Percentiles rank a stretch among this genome's conserved stretches.
These are phyloP conservation scores for Cordyceps tenuipes DNA, from an alignment of 2,329 filamentous ascomycete genomes.

Conservation along the genomic window DNA sequence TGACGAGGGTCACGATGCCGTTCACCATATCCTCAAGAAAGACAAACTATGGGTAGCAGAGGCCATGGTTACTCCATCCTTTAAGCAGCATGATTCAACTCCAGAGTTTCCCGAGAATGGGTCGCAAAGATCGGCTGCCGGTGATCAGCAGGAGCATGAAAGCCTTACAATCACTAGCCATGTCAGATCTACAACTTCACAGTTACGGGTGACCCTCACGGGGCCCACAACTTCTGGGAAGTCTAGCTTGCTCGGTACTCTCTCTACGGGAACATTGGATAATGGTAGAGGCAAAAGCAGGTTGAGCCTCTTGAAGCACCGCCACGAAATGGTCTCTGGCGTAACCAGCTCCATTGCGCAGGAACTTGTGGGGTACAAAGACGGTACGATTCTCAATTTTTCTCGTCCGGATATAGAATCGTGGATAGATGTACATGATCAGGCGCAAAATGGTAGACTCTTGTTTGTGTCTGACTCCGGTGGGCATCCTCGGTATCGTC, in stretches of 20 bases:
- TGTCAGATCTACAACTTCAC: constrained; percentile 52
- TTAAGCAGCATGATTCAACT: constrained; percentile 30
- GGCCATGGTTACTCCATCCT: constrained; percentile 72
- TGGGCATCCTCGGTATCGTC: constrained; percentile 78
- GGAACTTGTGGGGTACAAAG: constrained; percentile 79
- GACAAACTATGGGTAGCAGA: constrained; percentile 80
- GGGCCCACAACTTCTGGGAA: constrained; percentile 90
- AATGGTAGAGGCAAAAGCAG: constrained; percentile 89
- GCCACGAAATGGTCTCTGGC: constrained; percentile 85
- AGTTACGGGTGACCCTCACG: constrained; percentile 78
- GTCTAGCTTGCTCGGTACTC: constrained; percentile 77
- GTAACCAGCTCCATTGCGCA: constrained; percentile 92
- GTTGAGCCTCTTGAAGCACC: constrained; percentile 80
- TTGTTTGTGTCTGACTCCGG: constrained; percentile 90
- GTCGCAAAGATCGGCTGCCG: not conserved
- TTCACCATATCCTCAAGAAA: constrained; percentile 18
- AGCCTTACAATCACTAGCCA: constrained; percentile 25
- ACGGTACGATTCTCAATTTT: constrained; percentile 64
- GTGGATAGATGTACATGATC: constrained; percentile 89
- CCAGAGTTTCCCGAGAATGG: not conserved
- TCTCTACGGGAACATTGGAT: constrained; percentile 81
- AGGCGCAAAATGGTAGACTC: constrained; percentile 63
- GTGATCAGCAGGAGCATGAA: not conserved
- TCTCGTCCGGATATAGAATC: constrained; percentile 78
- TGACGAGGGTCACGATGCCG: constrained; percentile 19